These are phyloP conservation scores for Wickerhamiella dianesei DNA, from an alignment of 805 yeast genomes.

Conservation along the genomic window DNA sequence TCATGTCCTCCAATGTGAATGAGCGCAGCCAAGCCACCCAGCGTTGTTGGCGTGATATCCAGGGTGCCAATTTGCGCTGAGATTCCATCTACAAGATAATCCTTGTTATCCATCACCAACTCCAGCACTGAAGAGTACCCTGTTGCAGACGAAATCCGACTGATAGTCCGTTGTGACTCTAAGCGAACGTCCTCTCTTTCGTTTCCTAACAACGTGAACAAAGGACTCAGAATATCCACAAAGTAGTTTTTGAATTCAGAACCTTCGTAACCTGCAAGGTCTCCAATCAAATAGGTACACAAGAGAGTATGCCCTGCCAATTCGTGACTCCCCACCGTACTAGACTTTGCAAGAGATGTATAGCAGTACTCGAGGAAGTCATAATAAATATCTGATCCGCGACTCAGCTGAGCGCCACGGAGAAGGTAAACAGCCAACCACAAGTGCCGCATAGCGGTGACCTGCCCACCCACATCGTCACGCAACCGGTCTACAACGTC, in stretches of 20 bases:
- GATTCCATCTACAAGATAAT: conserved; percentile 69
- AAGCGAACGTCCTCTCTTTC: conserved; percentile 32
- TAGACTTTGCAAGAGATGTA: not conserved
- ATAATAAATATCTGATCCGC: not conserved
- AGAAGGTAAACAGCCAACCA: not conserved
- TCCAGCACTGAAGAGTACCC: conserved; percentile 39
- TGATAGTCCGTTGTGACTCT: conserved; percentile 41
- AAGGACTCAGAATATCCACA: conserved; percentile 57
- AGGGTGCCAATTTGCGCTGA: conserved; percentile 57
- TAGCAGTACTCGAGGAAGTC: not conserved
- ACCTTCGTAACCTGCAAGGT: conserved; percentile 10
- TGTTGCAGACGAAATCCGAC: conserved; percentile 36
- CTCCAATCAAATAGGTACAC: conserved; percentile 12
- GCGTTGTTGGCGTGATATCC: conserved; percentile 57
- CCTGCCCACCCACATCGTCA: not conserved
- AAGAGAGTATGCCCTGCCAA: conserved; percentile 9
- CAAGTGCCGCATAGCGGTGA: not conserved
- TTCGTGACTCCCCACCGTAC: not conserved
- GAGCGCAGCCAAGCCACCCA: conserved; percentile 55
- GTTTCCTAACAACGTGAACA: conserved; percentile 60
- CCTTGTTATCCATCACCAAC: conserved; percentile 54
- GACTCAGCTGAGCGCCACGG: not conserved
- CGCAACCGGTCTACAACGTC: not conserved
- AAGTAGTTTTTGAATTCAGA: conserved; percentile 39
- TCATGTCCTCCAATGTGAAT: conserved; percentile 57